Conservation (phyloP, 495 filamentous ascomycete genomes). For the Pseudomonodictys pantanalensis region DNA sequence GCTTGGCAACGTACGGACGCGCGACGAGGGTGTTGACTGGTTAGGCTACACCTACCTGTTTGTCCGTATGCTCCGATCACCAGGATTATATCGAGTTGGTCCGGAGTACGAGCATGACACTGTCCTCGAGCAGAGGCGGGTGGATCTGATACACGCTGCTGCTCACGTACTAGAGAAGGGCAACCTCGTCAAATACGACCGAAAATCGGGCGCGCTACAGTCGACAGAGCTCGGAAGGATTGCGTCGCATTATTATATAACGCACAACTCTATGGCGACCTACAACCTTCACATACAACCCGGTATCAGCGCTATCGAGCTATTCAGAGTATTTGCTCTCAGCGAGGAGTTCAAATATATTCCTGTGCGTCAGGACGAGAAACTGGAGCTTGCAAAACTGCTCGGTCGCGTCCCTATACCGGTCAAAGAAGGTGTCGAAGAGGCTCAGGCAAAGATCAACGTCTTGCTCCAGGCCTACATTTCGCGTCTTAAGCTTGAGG, state of each 20-base stretch:
- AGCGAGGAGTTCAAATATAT: slow-evolving; percentile 99
- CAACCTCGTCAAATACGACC: slow-evolving; percentile 90
- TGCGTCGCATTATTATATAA: slow-evolving; percentile 97
- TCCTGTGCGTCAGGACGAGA: slow-evolving; percentile 95
- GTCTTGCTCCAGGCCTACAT: slow-evolving; percentile 98
- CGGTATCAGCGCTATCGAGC: slow-evolving; percentile 82
- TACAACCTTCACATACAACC: slow-evolving; percentile 96
- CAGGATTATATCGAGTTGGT: slow-evolving; percentile 92
- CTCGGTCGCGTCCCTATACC: slow-evolving; percentile 87
- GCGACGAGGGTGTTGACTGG: slow-evolving; percentile 97
- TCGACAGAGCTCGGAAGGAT: slow-evolving; percentile 92
- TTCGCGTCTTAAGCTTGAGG: slow-evolving; percentile 88
- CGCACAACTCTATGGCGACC: slow-evolving; percentile 89
- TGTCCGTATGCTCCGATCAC: slow-evolving; percentile 94
- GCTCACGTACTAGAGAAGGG: slow-evolving; percentile 83
- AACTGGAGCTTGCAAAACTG: slow-evolving; percentile 90
- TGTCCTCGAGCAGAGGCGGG: slow-evolving; percentile 89
- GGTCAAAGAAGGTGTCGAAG: slow-evolving; percentile 95
- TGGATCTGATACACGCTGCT: slow-evolving; percentile 94
- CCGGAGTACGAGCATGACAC: slow-evolving; percentile 92
- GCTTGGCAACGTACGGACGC: slow-evolving; percentile 85
- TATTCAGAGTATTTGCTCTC: slow-evolving; percentile 96
- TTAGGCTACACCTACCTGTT: slow-evolving; percentile 98
- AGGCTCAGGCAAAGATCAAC: slow-evolving; percentile 97
- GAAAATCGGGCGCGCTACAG: slow-evolving; percentile 84